These are phyloP conservation scores for Ceratocystis harringtonii DNA, from an alignment of 2,329 filamentous ascomycete species.

Conservation along the genomic window DNA sequence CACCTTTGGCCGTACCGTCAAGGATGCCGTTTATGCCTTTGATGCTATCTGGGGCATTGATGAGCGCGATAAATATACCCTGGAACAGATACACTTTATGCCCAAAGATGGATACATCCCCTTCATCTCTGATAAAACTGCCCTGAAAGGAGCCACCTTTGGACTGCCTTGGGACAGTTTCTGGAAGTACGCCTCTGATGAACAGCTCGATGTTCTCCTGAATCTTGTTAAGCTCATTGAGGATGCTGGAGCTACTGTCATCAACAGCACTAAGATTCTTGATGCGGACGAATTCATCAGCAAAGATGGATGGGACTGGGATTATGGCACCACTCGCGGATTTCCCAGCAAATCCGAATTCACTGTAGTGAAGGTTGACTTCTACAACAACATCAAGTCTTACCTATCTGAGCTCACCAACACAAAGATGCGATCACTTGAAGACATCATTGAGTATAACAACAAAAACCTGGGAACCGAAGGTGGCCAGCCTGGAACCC, in stretches of 20 bases:
- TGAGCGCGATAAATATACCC: slow-evolving; percentile 48
- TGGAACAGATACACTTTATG: slow-evolving; percentile 38
- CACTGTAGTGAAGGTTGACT: slow-evolving; percentile 56
- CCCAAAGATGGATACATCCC: slow-evolving; percentile 42
- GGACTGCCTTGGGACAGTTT: slow-evolving; percentile 59
- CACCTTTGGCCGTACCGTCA: slow-evolving; percentile 49
- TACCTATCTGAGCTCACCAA: slow-evolving; percentile 51
- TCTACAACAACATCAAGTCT: slow-evolving; percentile 44
- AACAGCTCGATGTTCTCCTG: slow-evolving; percentile 40
- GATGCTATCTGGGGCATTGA: slow-evolving; percentile 55
- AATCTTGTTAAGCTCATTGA: slow-evolving; percentile 31
- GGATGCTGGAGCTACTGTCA: slow-evolving; percentile 47
- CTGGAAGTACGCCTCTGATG: slow-evolving; percentile 45
- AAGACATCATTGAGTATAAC: slow-evolving; percentile 52
- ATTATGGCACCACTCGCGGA: slow-evolving; percentile 46
- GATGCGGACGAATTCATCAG: slow-evolving; percentile 46
- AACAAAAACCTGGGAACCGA: slow-evolving; percentile 48
- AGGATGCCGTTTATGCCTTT: slow-evolving; percentile 51
- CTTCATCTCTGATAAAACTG: slow-evolving; percentile 37
- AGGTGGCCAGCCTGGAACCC: slow-evolving; percentile 42
- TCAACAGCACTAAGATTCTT: slow-evolving; percentile 56
- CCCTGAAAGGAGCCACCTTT: slow-evolving; percentile 47
- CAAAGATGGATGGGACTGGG: slow-evolving; percentile 58
- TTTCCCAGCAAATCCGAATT: slow-evolving; percentile 60
- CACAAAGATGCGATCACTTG: slow-evolving; percentile 42